Base-by-base conservation (phyloP, 345 rosid genomes). In the Murraya paniculata region DNA sequence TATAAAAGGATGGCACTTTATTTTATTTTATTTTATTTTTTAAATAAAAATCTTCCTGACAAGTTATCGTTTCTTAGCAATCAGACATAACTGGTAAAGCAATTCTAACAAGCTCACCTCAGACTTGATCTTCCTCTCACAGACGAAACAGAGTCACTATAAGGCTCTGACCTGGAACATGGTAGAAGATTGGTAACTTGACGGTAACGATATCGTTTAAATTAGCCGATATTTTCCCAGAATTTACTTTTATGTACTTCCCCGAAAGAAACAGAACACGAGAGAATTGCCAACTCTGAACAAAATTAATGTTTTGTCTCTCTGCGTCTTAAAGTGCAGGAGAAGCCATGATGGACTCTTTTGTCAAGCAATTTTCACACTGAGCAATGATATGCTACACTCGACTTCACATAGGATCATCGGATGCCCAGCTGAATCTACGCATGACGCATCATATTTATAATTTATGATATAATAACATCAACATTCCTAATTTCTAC, bases 261-360 rank as follows among this genome's bases (percentile, higher is more conserved):
- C 9, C 1, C 6, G 73, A 2, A 18, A 4, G 73, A 5, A 8
- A 69, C 27, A 31, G 18, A 60, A 53, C 45, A 35, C 60, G 78
- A 55, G 39, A 68, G 24, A 48, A 27, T 58, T 25, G 82, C 60
- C 24, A 35, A 27, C 48, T 33, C 82, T 67, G 67, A 67, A 39
- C 19, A 53, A 31, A 77, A 59, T 66, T 53, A 60, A 72, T 41
- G 76, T 56, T 68, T 61, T 68, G 76, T 80, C 69, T 62, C 39
- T 58, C 14, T 24, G 70, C 7, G 65, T 25, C 76, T 58, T 50
- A 16, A 14, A 36, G 31, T 6, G 41, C 41, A 50, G 36, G 6
- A 16, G 36, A 27, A 14, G 24, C 35, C 6, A 6, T 7, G 60
- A 16, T 45, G 58, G 58, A 27, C 30, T 33, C 7, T 33, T 24